These are phyloP conservation scores for Phytophthora idaei DNA, from an alignment of 352 stramenopile species.

Conservation along the genomic window DNA sequence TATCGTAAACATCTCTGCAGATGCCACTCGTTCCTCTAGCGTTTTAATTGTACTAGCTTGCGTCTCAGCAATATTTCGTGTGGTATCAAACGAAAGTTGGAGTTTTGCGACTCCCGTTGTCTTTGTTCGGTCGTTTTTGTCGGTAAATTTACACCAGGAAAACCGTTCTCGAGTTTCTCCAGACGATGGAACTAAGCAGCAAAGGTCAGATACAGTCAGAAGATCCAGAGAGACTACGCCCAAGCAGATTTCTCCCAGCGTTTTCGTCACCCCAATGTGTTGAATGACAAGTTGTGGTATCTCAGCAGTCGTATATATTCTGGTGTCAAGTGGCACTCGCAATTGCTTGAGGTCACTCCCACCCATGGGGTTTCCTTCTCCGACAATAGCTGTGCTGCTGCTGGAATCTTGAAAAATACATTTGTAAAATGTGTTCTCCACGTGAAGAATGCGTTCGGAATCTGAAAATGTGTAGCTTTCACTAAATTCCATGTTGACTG, in stretches of 20 bases:
- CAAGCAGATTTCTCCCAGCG: conserved; percentile 37
- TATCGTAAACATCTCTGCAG: conserved; percentile 36
- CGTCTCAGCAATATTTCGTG: neutral
- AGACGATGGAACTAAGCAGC: neutral
- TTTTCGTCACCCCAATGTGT: conserved; percentile 29
- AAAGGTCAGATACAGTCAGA: conserved; percentile 9
- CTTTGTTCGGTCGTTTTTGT: conserved; percentile 24
- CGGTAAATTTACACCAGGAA: conserved; percentile 31
- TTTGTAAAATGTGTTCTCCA: conserved; percentile 35
- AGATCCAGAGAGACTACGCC: conserved; percentile 32
- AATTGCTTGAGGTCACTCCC: conserved; percentile 3
- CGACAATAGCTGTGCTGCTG: conserved; percentile 2
- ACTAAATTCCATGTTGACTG: conserved; percentile 25
- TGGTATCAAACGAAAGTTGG: conserved; percentile 15
- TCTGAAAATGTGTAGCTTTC: conserved; percentile 25
- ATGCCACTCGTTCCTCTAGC: conserved; percentile 11
- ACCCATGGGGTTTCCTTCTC: neutral
- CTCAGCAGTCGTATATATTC: neutral
- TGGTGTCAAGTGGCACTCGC: conserved; percentile 19
- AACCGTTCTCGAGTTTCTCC: neutral
- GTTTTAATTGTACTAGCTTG: neutral
- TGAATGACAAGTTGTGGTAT: conserved; percentile 27
- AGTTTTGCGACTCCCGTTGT: conserved; percentile 29
- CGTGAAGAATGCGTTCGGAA: conserved; percentile 7
- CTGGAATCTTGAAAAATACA: conserved; percentile 13